These are phyloP conservation scores for Penicillium corylophilum DNA, from an alignment of 2,329 filamentous ascomycete genomes.

Conservation along the genomic window DNA sequence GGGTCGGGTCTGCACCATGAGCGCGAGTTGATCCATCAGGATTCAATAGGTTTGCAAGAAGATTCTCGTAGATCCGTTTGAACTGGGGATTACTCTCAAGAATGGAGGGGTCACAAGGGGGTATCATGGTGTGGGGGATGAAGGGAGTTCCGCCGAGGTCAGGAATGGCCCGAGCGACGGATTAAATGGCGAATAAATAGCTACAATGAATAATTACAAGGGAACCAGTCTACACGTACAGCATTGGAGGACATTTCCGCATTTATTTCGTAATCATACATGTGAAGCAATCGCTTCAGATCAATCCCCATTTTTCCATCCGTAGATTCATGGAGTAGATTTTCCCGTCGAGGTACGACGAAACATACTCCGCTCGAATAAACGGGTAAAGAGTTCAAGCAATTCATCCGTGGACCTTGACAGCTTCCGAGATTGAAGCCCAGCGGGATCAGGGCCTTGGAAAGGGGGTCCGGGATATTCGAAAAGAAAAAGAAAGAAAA, in stretches of 20 bases:
- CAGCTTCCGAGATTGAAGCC: constrained; percentile 13
- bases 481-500: constrained; percentile 11
- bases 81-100: constrained; percentile 45
- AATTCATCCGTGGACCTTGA: constrained; percentile 8
- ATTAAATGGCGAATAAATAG: too few relatives aligned
- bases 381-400: constrained; percentile 12
- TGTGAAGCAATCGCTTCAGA: constrained; percentile 20
- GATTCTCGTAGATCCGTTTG: constrained; percentile 41
- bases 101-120: constrained; percentile 41
- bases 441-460: constrained; percentile 5
- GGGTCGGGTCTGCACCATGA: constrained; percentile 29
- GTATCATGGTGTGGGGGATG: constrained; percentile 38
- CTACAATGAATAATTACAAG: too few relatives aligned
- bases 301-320: constrained; percentile 17
- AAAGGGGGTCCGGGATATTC: constrained; percentile 11
- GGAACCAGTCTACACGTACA: constrained; percentile 19
- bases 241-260: constrained; percentile 33
- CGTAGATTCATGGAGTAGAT: constrained; percentile 14
- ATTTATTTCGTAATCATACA: constrained; percentile 43
- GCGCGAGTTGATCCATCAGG: constrained; percentile 42
- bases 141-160: constrained; percentile 18
- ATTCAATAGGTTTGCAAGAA: constrained; percentile 40
- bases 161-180: not conserved
- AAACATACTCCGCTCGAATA: constrained; percentile 5
- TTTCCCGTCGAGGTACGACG: constrained; percentile 1